Percentiles rank a stretch among this genome's conserved stretches.
phyloP scores from a whole-genome alignment of 306 rosid species.

The Pterocarpus macrocarpus region DNA sequence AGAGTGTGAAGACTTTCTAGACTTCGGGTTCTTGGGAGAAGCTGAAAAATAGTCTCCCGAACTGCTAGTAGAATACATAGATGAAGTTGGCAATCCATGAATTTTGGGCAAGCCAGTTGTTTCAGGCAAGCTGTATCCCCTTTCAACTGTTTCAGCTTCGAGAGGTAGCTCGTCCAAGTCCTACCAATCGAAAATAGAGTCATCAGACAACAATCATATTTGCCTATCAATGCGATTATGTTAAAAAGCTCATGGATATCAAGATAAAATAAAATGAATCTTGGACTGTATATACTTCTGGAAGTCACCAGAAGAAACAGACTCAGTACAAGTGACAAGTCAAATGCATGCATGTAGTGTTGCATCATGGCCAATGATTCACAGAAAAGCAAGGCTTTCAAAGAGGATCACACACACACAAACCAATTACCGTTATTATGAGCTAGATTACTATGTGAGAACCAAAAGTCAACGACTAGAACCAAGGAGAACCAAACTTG shows the following conservation, averaged over 20 bases:
- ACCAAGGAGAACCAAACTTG: constrained; percentile 15
- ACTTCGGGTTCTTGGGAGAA: constrained; percentile 64
- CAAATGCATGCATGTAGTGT: constrained; percentile 2
- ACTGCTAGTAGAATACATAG: constrained; percentile 66
- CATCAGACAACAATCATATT: constrained; percentile 38
- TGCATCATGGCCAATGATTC: constrained; percentile 32
- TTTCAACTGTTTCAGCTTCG: constrained; percentile 88
- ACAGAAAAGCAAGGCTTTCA: constrained; percentile 33
- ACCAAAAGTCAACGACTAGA: constrained; percentile 3
- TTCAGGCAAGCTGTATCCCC: constrained; percentile 77
- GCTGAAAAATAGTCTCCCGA: constrained; percentile 57
- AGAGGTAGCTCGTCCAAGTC: constrained; percentile 88
- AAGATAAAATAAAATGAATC: constrained; percentile 21
- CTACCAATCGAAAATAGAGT: constrained; percentile 55
- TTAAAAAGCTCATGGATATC: constrained; percentile 28
- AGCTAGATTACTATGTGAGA: constrained; percentile 7
- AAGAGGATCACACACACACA: neutral
- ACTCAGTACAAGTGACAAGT: neutral
- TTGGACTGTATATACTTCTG: neutral
- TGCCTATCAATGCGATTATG: neutral
- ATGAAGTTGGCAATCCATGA: constrained; percentile 71
- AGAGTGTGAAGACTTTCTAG: constrained; percentile 68
- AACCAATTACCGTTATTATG: neutral
- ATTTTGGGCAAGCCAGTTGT: constrained; percentile 76
- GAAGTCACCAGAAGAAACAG: constrained; percentile 15